These are phyloP conservation scores for Ceratocystiopsis brevicomis DNA, from an alignment of 2,329 filamentous ascomycete genomes.

Conservation along the genomic window DNA sequence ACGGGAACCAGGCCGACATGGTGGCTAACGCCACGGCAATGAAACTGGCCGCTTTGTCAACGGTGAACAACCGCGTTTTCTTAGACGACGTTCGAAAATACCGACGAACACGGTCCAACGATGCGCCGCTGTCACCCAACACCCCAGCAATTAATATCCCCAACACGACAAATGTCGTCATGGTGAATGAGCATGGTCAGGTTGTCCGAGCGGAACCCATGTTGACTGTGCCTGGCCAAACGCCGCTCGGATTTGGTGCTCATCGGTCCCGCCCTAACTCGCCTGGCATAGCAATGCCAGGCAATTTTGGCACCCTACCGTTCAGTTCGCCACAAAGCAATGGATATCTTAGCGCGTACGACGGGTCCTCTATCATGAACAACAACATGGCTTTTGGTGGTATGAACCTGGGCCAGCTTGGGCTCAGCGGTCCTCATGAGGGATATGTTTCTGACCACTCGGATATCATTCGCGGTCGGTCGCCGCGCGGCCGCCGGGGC, in stretches of 20 bases:
- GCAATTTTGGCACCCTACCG: slow-evolving; percentile 40
- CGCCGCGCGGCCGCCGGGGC: slow-evolving; percentile 76
- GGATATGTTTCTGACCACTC: slow-evolving; percentile 90
- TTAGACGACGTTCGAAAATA: slow-evolving; percentile 95
- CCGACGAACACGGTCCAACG: slow-evolving; percentile 75
- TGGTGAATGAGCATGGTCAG: slow-evolving; percentile 89
- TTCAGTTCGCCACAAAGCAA: slow-evolving; percentile 88
- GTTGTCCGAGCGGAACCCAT: slow-evolving; percentile 72
- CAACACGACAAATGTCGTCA: slow-evolving; percentile 60
- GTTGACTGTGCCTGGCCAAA: slow-evolving; percentile 50
- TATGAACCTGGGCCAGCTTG: slow-evolving; percentile 49
- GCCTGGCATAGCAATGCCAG: slow-evolving; percentile 68
- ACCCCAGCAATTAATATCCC: slow-evolving; percentile 43
- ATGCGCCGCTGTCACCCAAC: slow-evolving; percentile 54
- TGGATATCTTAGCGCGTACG: slow-evolving; percentile 80
- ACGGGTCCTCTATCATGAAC: slow-evolving; percentile 49
- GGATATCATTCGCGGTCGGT: slow-evolving; percentile 76
- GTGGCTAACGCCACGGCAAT: slow-evolving; percentile 96
- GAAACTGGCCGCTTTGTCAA: slow-evolving; percentile 92
- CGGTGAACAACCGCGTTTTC: slow-evolving; percentile 94
- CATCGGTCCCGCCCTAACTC: slow-evolving; percentile 77
- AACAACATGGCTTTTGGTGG: slow-evolving; percentile 42
- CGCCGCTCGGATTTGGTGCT: slow-evolving; percentile 34
- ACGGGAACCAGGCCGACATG: slow-evolving; percentile 69
- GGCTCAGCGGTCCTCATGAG: slow-evolving; percentile 49